Evolutionary conservation across 148 eudicot genomes (phyloP), one percentile per base, ranked within the genome.

Genomic region (Agrostemma githago): DNA sequence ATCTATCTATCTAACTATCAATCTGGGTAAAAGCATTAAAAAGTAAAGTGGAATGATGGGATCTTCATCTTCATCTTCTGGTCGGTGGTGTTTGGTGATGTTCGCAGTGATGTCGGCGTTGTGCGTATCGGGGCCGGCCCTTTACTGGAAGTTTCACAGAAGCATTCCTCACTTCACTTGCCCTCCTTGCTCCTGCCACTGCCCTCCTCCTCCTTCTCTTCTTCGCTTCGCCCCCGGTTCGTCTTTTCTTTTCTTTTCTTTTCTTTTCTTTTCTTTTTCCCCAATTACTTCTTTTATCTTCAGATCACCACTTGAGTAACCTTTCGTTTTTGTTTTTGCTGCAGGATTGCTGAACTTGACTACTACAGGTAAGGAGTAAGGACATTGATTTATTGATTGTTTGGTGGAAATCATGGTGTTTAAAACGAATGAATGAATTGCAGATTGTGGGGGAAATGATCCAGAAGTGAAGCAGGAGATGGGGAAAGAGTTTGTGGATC

Each of bases 181-280:
- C 53, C 76, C 80, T 54, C 84, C 85, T 62, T 92, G 98, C 71
- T 48, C 67, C 51, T 92, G 98, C 77, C 79, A 87, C 63, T 92
- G 98, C 73, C 88, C 93, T 68, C 92, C 98, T 85, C 91, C 96
- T 67, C 93, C 88, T 20, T 84, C 97, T 72, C 89, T 92, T 59
- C 84, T 88, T 60, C 87, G 87, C 68, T 78, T 92, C 65, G 85
- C 90, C 46, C 92, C 96, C 34, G 97, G 97, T 92, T 78, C 46
- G 57, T 43, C 26, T 15, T 5, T 72, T 37, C 4, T 3, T 34
- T 20, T 15, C n/a, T n/a, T n/a, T n/a, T n/a, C n/a, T n/a, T n/a
- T n/a, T n/a, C n/a, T n/a, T n/a, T n/a, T n/a, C 64, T 26, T 1
- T 57, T 5, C 46, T 46, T 5, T 20, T 39, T 43, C 38, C 37